phyloP scores from a whole-genome alignment of 495 filamentous ascomycete species.

The Amphirosellinia nigrospora region DNA sequence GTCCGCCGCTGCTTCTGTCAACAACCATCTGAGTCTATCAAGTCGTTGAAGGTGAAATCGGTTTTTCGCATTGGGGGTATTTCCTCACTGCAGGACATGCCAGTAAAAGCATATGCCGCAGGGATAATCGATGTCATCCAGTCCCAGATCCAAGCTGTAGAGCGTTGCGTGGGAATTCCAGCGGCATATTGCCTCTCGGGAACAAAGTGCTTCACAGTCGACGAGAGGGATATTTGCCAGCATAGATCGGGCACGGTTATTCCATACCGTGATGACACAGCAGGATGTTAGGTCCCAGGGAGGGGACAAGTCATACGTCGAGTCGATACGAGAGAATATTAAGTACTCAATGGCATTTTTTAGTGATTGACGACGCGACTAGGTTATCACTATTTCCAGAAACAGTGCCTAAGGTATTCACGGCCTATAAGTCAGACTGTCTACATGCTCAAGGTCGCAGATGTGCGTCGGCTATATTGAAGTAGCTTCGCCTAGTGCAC shows the following conservation, averaged over 20 bases:
- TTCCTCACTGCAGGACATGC: slow-evolving; percentile 29
- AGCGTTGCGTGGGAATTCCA: slow-evolving; percentile 27
- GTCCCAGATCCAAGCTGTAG: slow-evolving; percentile 25
- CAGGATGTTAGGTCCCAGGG: slow-evolving; percentile 28
- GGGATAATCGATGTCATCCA: slow-evolving; percentile 29
- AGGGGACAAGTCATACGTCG: slow-evolving; percentile 27
- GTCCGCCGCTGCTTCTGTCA: slow-evolving; percentile 2
- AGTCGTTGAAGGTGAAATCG: slow-evolving; percentile 30
- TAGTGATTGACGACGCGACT: slow-evolving; percentile 17
- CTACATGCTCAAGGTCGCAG: too few relatives aligned
- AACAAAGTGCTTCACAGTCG: slow-evolving; percentile 20
- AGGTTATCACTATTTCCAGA: too few relatives aligned
- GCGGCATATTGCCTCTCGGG: slow-evolving; percentile 28
- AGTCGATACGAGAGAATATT: slow-evolving; percentile 28
- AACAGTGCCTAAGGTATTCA: too few relatives aligned
- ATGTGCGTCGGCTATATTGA: too few relatives aligned
- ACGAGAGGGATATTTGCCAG: slow-evolving; percentile 27
- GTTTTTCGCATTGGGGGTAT: slow-evolving; percentile 30
- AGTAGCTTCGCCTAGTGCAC: too few relatives aligned
- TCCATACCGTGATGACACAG: slow-evolving; percentile 26
- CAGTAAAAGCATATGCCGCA: slow-evolving; percentile 25
- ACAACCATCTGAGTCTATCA: slow-evolving; percentile 5
- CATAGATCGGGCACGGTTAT: slow-evolving; percentile 26
- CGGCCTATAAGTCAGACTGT: too few relatives aligned
- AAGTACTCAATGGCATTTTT: slow-evolving; percentile 24